Evolutionary conservation across 2,329 filamentous ascomycete genomes (phyloP).

Genomic region (Aspergillus arachidicola): DNA sequence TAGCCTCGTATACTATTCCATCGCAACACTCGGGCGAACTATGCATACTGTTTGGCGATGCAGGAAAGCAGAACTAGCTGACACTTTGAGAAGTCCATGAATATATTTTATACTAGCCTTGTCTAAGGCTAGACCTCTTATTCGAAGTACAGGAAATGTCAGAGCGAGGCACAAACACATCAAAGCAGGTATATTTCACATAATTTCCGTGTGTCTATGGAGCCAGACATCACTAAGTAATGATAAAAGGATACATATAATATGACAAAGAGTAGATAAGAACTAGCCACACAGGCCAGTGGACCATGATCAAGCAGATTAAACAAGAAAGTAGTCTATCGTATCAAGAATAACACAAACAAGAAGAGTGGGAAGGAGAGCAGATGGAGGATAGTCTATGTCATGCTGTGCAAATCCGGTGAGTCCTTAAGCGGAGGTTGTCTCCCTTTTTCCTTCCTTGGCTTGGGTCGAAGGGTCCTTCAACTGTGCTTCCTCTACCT

Average conservation of each 20-base stretch:
- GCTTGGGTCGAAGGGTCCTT: conserved; percentile 17
- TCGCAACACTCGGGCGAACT: background rate
- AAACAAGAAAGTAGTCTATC: conserved; percentile 22
- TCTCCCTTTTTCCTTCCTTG: conserved; percentile 32
- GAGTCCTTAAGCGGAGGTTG: conserved; percentile 7
- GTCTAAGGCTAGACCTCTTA: background rate
- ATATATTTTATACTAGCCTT: background rate
- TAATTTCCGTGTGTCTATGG: background rate
- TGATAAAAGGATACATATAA: background rate
- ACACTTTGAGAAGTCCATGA: background rate
- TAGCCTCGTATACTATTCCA: too few species aligned
- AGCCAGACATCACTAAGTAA: background rate
- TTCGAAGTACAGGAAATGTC: background rate
- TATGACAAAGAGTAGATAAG: background rate
- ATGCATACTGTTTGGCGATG: background rate
- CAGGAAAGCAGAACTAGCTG: background rate
- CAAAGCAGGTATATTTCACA: background rate
- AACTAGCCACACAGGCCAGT: background rate
- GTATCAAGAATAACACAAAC: conserved; percentile 24
- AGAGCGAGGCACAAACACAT: background rate
- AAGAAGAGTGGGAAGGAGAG: conserved; percentile 18
- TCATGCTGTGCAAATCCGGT: conserved; percentile 11
- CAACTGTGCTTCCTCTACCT: conserved; percentile 33
- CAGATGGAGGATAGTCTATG: conserved; percentile 7
- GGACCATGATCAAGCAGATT: background rate